A percentile compares a stretch with the other conserved stretches of the same genome.
These are phyloP conservation scores for Penicillium egyptiacum DNA, from an alignment of 495 filamentous ascomycete species.

Conservation along the genomic window DNA sequence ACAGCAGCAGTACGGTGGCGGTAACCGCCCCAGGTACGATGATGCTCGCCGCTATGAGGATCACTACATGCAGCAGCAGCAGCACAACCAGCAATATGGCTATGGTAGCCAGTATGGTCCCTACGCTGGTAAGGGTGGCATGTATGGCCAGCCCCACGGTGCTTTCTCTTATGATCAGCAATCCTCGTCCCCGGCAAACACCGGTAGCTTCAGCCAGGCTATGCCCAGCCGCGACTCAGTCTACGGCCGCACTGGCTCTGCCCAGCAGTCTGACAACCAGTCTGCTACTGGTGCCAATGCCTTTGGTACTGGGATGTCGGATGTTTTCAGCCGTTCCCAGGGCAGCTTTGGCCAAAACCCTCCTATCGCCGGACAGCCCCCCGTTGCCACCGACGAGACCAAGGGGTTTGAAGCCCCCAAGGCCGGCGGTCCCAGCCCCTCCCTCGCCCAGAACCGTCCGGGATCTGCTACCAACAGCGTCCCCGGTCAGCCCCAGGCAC, in stretches of 20 bases:
- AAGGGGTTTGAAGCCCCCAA: slow-evolving; percentile 79
- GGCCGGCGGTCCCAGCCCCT: slow-evolving; percentile 77
- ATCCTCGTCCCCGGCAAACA: slow-evolving; percentile 70
- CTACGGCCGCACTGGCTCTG: slow-evolving; percentile 73
- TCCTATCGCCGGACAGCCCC: slow-evolving; percentile 62
- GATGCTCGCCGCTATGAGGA: slow-evolving; percentile 57
- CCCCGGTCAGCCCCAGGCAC: slow-evolving; percentile 58
- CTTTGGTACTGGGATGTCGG: slow-evolving; percentile 69
- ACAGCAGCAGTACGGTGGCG: slow-evolving; percentile 45
- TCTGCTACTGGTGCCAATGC: slow-evolving; percentile 57
- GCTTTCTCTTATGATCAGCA: slow-evolving; percentile 75
- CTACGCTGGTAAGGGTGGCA: slow-evolving; percentile 70
- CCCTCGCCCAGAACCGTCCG: slow-evolving; percentile 74
- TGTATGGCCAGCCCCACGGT: slow-evolving; percentile 78
- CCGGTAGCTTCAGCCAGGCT: slow-evolving; percentile 65
- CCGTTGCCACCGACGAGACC: slow-evolving; percentile 64
- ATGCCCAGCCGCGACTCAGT: slow-evolving; percentile 70
- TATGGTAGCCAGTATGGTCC: slow-evolving; percentile 73
- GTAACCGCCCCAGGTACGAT: slow-evolving; percentile 56
- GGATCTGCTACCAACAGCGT: slow-evolving; percentile 79
- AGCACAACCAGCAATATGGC: slow-evolving; percentile 58
- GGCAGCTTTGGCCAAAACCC: slow-evolving; percentile 69
- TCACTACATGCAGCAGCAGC: slow-evolving; percentile 29
- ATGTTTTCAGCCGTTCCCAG: slow-evolving; percentile 71
- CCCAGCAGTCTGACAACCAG: slow-evolving; percentile 68